A percentile compares a stretch with the other conserved stretches of the same genome.
These are phyloP conservation scores for Strobilomyces dryophilus DNA, from an alignment of 768 basidiomycete genomes.

Conservation along the genomic window DNA sequence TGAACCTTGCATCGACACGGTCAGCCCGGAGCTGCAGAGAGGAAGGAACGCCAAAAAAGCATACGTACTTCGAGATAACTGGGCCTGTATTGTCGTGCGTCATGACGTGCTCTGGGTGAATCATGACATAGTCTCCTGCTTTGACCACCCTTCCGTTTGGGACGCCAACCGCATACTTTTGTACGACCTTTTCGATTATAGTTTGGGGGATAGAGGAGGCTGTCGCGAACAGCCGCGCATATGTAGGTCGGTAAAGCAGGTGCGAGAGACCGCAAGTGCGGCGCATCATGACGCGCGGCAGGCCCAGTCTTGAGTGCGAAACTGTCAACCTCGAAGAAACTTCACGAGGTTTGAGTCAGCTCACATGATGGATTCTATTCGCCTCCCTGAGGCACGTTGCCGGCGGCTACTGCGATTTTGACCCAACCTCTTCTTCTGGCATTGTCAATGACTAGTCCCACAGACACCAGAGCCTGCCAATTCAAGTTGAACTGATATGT, in stretches of 20 bases:
- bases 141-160: slow-evolving; percentile 74
- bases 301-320: not conserved
- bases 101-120: slow-evolving; percentile 97
- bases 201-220: slow-evolving; percentile 62
- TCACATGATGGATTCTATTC: too few species aligned
- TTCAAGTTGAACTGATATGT: too few species aligned
- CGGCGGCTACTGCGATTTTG: too few species aligned
- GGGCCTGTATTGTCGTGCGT: slow-evolving; percentile 98
- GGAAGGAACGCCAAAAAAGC: not conserved
- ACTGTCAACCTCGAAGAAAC: not conserved
- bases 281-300: slow-evolving; percentile 17
- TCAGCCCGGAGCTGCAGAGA: not conserved
- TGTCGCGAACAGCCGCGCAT: slow-evolving; percentile 32
- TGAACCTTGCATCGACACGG: slow-evolving; percentile 57
- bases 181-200: slow-evolving; percentile 95
- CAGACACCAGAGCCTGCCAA: too few species aligned
- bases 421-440: too few species aligned
- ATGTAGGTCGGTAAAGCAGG: not conserved
- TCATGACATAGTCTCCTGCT: slow-evolving; percentile 99
- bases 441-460: too few species aligned
- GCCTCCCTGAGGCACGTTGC: too few species aligned
- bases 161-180: slow-evolving; percentile 92
- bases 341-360: too few species aligned
- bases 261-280: slow-evolving; percentile 7
- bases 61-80: slow-evolving; percentile 87